These are phyloP conservation scores for Dryas alaskensis DNA, from an alignment of 306 rosid species.

Conservation along the genomic window DNA sequence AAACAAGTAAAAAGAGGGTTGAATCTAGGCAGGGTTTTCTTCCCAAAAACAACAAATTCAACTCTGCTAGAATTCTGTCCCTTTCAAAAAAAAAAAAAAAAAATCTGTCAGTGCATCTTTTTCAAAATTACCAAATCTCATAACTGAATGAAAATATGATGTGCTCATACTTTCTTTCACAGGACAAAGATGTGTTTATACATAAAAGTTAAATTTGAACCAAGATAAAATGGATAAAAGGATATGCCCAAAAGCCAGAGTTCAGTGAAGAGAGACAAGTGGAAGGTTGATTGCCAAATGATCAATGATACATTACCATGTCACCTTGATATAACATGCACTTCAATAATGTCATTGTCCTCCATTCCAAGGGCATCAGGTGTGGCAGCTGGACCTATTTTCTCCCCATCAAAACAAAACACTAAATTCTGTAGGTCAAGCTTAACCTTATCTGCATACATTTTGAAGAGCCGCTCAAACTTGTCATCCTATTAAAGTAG, in stretches of 20 bases:
- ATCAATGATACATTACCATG: conserved; percentile 32
- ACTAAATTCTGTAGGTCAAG: conserved; percentile 52
- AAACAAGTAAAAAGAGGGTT: neutral
- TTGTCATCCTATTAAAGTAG: conserved; percentile 65
- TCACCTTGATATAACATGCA: conserved; percentile 55
- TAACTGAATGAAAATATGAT: no score
- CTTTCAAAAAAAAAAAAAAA: no score
- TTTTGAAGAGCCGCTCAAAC: conserved; percentile 73
- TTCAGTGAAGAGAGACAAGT: neutral
- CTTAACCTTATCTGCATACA: conserved; percentile 64
- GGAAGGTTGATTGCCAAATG: neutral
- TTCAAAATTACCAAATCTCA: no score
- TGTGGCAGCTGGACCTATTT: conserved; percentile 55
- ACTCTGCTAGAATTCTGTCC: neutral
- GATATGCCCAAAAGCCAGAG: neutral
- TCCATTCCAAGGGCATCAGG: conserved; percentile 80
- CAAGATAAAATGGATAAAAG: neutral
- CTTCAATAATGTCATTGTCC: conserved; percentile 82
- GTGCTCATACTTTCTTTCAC: neutral
- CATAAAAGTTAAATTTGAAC: neutral
- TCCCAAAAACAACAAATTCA: neutral
- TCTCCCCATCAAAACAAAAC: conserved; percentile 83
- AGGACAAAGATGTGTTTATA: neutral
- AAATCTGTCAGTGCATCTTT: neutral
- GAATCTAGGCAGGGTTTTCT: neutral